A percentile compares a stretch with the other conserved stretches of the same genome.
Evolutionary conservation across 352 stramenopile species (phyloP).

Genomic region (Phytophthora sp.): DNA sequence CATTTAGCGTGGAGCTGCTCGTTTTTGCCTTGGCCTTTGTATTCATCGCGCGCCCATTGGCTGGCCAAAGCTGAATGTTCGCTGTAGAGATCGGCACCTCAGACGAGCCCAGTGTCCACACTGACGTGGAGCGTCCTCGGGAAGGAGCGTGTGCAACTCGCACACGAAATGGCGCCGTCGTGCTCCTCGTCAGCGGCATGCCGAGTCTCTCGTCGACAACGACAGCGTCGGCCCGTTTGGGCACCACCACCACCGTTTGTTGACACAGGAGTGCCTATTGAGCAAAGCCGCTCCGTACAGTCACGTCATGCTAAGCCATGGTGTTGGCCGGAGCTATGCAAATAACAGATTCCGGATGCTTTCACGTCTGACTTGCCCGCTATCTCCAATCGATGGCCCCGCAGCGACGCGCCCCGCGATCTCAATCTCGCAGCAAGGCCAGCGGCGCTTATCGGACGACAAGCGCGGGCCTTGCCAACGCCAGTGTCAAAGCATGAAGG

Average conservation of each 20-base stretch:
- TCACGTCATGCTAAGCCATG: conserved; percentile 15
- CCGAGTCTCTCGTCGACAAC: conserved; percentile 31
- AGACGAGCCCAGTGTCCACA: conserved; percentile 29
- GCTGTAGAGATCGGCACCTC: conserved; percentile 25
- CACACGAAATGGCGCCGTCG: conserved; percentile 5
- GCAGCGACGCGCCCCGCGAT: conserved; percentile 6
- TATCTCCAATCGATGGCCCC: conserved; percentile 18
- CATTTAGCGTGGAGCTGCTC: no score
- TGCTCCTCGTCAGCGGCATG: conserved; percentile 28
- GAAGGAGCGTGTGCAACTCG: conserved; percentile 12
- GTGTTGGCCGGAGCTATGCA: conserved; percentile 38
- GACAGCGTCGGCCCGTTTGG: conserved; percentile 31
- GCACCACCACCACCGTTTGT: conserved; percentile 29
- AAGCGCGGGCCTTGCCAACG: no score
- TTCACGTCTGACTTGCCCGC: not conserved
- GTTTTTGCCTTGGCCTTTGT: no score
- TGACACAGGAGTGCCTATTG: conserved; percentile 29
- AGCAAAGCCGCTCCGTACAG: conserved; percentile 23
- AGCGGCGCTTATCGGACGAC: no score
- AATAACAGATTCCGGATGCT: conserved; percentile 34
- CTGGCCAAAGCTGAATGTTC: no score
- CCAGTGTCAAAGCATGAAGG: not conserved
- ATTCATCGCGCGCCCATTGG: no score
- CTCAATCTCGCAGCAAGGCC: conserved; percentile 28
- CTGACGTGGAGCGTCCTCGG: conserved; percentile 18